Evolutionary conservation across 331 rosid species (phyloP).

Genomic region (Quercus lobata): DNA sequence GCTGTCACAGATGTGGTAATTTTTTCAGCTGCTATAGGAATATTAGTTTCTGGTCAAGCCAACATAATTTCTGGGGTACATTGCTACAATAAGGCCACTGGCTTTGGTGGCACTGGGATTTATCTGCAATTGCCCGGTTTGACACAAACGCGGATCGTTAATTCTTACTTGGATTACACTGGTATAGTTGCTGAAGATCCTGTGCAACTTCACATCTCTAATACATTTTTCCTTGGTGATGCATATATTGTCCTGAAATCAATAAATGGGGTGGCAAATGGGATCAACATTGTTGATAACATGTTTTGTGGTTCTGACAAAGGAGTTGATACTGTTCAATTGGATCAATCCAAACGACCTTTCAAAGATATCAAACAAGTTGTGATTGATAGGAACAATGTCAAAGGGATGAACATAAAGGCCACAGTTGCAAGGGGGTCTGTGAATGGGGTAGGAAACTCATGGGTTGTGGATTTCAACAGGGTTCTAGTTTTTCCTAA

Average conservation of each 20-base stretch:
- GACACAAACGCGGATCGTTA: slow-evolving; percentile 76
- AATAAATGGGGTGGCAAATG: slow-evolving; percentile 46
- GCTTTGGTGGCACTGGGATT: slow-evolving; percentile 85
- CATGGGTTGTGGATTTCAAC: slow-evolving; percentile 69
- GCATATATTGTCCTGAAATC: slow-evolving; percentile 69
- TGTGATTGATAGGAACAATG: slow-evolving; percentile 69
- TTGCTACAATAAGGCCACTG: slow-evolving; percentile 92
- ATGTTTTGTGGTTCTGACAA: slow-evolving; percentile 65
- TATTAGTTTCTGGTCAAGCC: slow-evolving; percentile 66
- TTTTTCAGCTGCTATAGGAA: slow-evolving; percentile 72
- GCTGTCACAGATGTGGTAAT: slow-evolving; percentile 83
- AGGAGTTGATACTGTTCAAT: slow-evolving; percentile 57
- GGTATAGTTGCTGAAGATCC: slow-evolving; percentile 93
- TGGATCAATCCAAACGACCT: slow-evolving; percentile 54
- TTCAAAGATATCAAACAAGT: slow-evolving; percentile 70
- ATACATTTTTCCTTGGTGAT: slow-evolving; percentile 86
- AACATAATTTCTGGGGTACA: slow-evolving; percentile 72
- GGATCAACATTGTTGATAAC: slow-evolving; percentile 77
- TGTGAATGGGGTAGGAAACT: slow-evolving; percentile 59
- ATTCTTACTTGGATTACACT: slow-evolving; percentile 86
- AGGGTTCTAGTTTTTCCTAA: slow-evolving; percentile 60
- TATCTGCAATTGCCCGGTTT: slow-evolving; percentile 62
- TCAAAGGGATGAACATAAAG: slow-evolving; percentile 60
- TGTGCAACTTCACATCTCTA: slow-evolving; percentile 71
- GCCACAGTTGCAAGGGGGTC: slow-evolving; percentile 54